Evolutionary conservation across 2,329 filamentous ascomycete genomes (phyloP).

Genomic region (Aspergillus sp.): DNA sequence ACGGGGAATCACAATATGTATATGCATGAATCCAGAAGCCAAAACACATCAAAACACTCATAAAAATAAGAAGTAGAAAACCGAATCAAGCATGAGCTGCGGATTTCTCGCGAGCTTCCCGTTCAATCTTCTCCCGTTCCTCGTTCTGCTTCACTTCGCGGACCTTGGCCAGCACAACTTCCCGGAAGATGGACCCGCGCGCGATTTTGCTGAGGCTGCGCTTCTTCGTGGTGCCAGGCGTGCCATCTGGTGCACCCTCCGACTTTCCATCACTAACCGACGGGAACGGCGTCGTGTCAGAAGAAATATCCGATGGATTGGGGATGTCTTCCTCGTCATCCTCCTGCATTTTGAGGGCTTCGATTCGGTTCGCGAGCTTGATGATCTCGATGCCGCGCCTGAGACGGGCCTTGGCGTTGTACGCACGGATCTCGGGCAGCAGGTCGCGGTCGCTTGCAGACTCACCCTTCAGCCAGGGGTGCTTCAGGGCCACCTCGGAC

Average conservation of each 20-base stretch:
- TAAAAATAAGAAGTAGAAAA: constrained; percentile 9
- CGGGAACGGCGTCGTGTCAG: constrained; percentile 23
- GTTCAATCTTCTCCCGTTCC: constrained; percentile 61
- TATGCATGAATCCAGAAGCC: constrained; percentile 18
- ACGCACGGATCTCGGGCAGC: constrained; percentile 90
- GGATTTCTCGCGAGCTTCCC: constrained; percentile 42
- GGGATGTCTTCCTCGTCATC: constrained; percentile 69
- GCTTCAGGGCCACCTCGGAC: constrained; percentile 70
- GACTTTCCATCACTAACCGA: constrained; percentile 12
- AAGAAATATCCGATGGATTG: constrained; percentile 50
- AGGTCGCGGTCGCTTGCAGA: constrained; percentile 93
- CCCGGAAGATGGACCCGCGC: constrained; percentile 74
- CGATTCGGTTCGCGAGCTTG: constrained; percentile 92
- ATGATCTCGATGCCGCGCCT: constrained; percentile 91
- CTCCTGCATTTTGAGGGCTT: constrained; percentile 85
- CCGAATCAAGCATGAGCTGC: constrained; percentile 12
- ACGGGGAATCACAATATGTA: constrained; percentile 26
- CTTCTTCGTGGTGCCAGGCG: constrained; percentile 35
- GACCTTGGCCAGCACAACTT: constrained; percentile 90
- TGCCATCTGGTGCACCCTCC: constrained; percentile 11
- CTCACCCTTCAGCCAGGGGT: constrained; percentile 84
- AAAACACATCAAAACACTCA: background rate
- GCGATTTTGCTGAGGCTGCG: constrained; percentile 50
- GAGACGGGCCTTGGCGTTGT: constrained; percentile 83
- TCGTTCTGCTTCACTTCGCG: constrained; percentile 84